A percentile compares a stretch with the other conserved stretches of the same genome.
Conservation (phyloP, 164 flowering plant genomes). For the Umbilicus rupestris region DNA sequence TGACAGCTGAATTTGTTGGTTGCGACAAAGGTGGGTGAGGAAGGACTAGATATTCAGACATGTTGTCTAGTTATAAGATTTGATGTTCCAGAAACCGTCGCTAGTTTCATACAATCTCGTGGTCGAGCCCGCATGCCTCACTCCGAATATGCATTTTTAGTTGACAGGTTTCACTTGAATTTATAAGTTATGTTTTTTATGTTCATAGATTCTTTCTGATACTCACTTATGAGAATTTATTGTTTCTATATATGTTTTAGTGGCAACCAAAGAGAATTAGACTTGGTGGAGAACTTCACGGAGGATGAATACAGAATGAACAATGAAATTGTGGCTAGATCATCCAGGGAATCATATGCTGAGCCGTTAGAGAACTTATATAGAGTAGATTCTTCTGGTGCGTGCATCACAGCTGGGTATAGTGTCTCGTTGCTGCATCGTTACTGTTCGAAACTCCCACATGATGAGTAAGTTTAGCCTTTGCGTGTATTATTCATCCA, state of each 20-base stretch:
- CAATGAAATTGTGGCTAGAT: constrained; percentile 49
- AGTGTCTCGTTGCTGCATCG: constrained; percentile 65
- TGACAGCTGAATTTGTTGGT: constrained; percentile 80
- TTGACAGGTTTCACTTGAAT: constrained; percentile 50
- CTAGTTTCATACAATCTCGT: constrained; percentile 93
- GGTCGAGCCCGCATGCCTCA: constrained; percentile 97
- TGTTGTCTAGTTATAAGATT: constrained; percentile 92
- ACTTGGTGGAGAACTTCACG: constrained; percentile 43
- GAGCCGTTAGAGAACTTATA: constrained; percentile 38
- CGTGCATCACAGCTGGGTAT: constrained; percentile 54
- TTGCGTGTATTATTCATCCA: not conserved
- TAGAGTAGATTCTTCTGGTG: constrained; percentile 67
- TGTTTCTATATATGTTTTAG: constrained; percentile 30
- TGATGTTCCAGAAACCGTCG: constrained; percentile 89
- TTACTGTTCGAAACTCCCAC: constrained; percentile 85
- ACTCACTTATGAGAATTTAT: not conserved
- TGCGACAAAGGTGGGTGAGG: constrained; percentile 98
- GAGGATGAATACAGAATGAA: constrained; percentile 65
- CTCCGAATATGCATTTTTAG: constrained; percentile 91
- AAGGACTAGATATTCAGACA: constrained; percentile 98
- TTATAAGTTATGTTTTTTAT: constrained; percentile 3
- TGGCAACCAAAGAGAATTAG: constrained; percentile 44
- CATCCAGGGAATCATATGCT: constrained; percentile 35
- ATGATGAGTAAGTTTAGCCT: constrained; percentile 62
- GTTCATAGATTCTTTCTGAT: not conserved